These are phyloP conservation scores for Heliosperma pusillum DNA, from an alignment of 148 eudicot species.

Conservation along the genomic window DNA sequence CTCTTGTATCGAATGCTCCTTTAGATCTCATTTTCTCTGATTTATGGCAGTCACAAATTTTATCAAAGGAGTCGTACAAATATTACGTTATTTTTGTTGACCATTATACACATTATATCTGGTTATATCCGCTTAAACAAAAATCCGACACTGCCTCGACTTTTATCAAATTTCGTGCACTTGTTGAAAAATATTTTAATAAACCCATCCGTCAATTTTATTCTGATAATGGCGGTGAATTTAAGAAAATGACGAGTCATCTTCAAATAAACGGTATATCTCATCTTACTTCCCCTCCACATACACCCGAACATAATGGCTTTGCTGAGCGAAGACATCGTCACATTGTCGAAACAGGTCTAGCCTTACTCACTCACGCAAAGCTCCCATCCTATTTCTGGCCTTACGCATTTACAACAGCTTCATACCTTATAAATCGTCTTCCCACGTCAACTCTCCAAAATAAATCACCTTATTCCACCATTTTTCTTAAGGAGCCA, in stretches of 20 bases:
- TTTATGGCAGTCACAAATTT: not conserved
- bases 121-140: constrained; percentile 1
- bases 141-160: not conserved
- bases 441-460: not conserved
- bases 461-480: not conserved
- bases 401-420: constrained; percentile 1
- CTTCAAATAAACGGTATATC: not conserved
- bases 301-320: constrained; percentile 26
- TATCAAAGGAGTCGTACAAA: not conserved
- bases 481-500: not conserved
- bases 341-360: constrained; percentile 18
- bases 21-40: not conserved
- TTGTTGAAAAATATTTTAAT: constrained; percentile 1
- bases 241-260: not conserved
- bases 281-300: constrained; percentile 18
- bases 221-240: constrained; percentile 11
- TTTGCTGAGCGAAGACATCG: constrained; percentile 12
- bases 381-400: not conserved
- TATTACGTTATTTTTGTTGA: constrained; percentile 6
- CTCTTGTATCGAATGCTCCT: not conserved
- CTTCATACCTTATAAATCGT: constrained; percentile 1
- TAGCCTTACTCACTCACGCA: constrained; percentile 1
- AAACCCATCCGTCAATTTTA: not conserved
- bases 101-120: not conserved
- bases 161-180: not conserved